Evolutionary conservation across 176 grass and related monocot genomes (phyloP), one percentile per base, ranked within the genome.

Genomic region (Chloris gayana): DNA sequence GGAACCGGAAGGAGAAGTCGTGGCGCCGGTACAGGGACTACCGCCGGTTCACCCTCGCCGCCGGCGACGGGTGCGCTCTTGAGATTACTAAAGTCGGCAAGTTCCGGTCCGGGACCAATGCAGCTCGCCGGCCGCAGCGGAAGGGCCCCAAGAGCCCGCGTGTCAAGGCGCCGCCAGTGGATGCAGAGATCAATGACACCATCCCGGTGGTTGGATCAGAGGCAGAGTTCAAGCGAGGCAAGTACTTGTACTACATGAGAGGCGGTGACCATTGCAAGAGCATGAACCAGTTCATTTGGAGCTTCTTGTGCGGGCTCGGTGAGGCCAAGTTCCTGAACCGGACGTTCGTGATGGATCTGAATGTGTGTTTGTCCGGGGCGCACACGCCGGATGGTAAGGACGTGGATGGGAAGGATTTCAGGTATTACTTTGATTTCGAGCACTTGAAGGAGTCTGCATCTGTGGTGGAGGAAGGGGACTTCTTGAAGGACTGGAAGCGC

Each of bases 251-350:
- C 86, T 98, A 98, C 86, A 89, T 89, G 54, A 82, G 95, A 27
- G 92, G 95, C 1, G 92, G 95, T 0, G 95, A 94, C 81, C 85
- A 94, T n/a, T 98, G 92, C 95, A 94, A 98, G 78, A 89, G 95
- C 72, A 98, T 94, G 92, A 94, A 98, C 80, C 95, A 98, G 66
- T 98, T 85, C 78, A 80, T 98, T 3, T 94, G 92, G 92, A 92
- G 95, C 84, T 93, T 98, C 86, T 68, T 98, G 9, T 98, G 95
- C 14, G 95, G 89, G 24, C 89, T 98, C 6, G 95, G 94, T 9
- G 94, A 97, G 17, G 94, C 94, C 70, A 93, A 97, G 82, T 94
- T 90, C 84, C 79, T 97, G 65, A 97, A 97, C 83, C 89, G 95
- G 47, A 97, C 95, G 2, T 94, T 98, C 2, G 90, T 98, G 30